phyloP scores from a whole-genome alignment of 139 green algal genomes.

The Diplosphaera chodatii region DNA sequence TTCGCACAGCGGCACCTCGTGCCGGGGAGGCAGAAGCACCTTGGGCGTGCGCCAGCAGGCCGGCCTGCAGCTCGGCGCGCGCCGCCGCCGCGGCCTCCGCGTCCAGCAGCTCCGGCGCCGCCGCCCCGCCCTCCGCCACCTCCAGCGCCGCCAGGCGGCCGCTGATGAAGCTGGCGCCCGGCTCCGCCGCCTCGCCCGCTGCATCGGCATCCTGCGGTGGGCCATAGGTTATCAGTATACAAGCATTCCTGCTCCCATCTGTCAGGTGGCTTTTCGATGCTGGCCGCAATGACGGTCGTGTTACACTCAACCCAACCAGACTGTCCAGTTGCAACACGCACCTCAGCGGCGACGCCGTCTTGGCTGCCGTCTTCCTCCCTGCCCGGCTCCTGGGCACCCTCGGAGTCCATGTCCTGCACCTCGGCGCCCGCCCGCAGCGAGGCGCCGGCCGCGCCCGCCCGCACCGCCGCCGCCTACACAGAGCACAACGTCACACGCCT shows the following conservation, averaged over 20 bases:
- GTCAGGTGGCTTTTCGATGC: too few species aligned
- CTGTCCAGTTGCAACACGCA: too few species aligned
- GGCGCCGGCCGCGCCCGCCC: too few species aligned
- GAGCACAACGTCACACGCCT: too few species aligned
- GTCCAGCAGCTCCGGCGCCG: background rate
- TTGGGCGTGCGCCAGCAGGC: background rate
- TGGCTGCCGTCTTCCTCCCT: background rate
- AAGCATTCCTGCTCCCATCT: too few species aligned
- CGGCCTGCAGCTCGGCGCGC: background rate
- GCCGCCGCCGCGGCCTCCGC: background rate
- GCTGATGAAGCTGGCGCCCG: background rate
- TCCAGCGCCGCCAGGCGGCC: background rate
- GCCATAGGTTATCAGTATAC: too few species aligned
- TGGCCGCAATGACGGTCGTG: too few species aligned
- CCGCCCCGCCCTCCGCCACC: background rate
- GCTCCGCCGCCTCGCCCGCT: background rate
- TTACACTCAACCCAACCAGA: too few species aligned
- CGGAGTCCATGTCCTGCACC: slow-evolving; percentile 4
- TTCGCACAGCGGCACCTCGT: too few species aligned
- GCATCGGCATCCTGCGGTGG: slow-evolving; percentile 9
- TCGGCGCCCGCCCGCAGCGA: slow-evolving; percentile 11
- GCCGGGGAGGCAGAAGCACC: too few species aligned
- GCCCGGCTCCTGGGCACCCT: background rate
- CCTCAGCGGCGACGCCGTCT: too few species aligned
- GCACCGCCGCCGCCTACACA: background rate